Percentiles rank a stretch among this genome's conserved stretches.
Conservation (phyloP, 1,284 basidiomycete genomes). For the Apiotrichum domesticum region DNA sequence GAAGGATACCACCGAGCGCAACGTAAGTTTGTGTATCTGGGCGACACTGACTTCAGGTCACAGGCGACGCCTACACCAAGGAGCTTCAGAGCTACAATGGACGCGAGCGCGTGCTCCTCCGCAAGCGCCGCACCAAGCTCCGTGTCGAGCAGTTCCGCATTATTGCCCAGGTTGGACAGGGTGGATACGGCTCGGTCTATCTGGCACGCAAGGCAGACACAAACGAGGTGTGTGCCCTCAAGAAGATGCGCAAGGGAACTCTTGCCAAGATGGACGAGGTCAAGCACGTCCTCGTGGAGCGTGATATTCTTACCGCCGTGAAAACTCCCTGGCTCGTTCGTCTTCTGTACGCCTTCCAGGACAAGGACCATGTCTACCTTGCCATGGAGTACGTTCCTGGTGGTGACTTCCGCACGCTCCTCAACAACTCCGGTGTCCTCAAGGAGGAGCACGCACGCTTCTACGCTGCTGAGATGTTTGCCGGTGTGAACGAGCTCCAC, state of each 20-base stretch:
- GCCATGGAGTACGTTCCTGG: conserved; percentile 99
- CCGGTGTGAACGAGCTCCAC: conserved; percentile 81
- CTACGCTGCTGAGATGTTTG: conserved; percentile 95
- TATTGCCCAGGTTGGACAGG: conserved; percentile 93
- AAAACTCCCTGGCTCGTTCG: conserved; percentile 93
- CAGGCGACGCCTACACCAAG: conserved; percentile 59
- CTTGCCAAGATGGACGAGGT: conserved; percentile 92
- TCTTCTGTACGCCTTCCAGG: conserved; percentile 90
- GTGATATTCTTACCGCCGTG: conserved; percentile 90
- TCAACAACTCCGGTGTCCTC: conserved; percentile 93
- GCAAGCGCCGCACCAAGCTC: conserved; percentile 78
- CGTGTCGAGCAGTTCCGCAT: conserved; percentile 86
- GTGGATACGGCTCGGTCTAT: conserved; percentile 93
- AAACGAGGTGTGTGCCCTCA: conserved; percentile 87
- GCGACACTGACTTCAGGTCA: conserved; percentile 30
- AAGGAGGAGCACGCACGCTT: conserved; percentile 92
- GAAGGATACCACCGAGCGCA: conserved; percentile 66
- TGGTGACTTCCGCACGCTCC: conserved; percentile 87
- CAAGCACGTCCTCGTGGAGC: conserved; percentile 90
- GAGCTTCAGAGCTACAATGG: conserved; percentile 89
- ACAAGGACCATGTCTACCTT: conserved; percentile 78
- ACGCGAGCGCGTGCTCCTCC: conserved; percentile 81
- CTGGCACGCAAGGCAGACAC: conserved; percentile 85
- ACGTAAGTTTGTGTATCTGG: conserved; percentile 45
- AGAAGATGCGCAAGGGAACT: conserved; percentile 91